phyloP scores from a whole-genome alignment of 768 basidiomycete species.

The Sarcomyxa edulis region DNA sequence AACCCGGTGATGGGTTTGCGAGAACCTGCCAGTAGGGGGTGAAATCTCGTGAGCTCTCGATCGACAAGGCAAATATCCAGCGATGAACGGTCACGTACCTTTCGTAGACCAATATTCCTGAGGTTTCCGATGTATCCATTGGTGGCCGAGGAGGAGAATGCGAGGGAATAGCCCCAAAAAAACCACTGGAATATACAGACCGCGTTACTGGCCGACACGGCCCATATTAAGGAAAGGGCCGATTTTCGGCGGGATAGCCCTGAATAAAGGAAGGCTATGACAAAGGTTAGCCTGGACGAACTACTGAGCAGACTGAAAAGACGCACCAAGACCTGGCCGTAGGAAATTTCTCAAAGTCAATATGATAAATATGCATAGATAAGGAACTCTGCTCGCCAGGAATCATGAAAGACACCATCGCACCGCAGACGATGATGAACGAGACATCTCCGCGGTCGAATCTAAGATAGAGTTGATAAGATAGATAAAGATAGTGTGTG shows the following conservation, averaged over 20 bases:
- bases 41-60: too few species aligned
- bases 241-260: conserved; percentile 69
- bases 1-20: conserved; percentile 69
- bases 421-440: conserved; percentile 64
- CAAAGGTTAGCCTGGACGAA: too few species aligned
- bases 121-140: conserved; percentile 81
- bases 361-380: too few species aligned
- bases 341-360: too few species aligned
- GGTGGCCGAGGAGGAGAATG: conserved; percentile 73
- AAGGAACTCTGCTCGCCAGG: too few species aligned
- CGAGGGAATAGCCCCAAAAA: conserved; percentile 65
- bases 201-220: conserved; percentile 66
- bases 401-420: conserved; percentile 75
- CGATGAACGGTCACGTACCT: too few species aligned
- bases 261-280: conserved; percentile 65
- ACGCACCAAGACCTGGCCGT: background rate
- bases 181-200: conserved; percentile 81
- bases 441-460: conserved; percentile 69
- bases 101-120: conserved; percentile 67
- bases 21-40: too few species aligned
- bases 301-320: conserved; percentile 1
- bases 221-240: conserved; percentile 70
- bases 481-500: too few species aligned
- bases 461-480: conserved; percentile 24
- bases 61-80: too few species aligned